These are phyloP conservation scores for Apodospora peruviana DNA, from an alignment of 495 filamentous ascomycete genomes.

Conservation along the genomic window DNA sequence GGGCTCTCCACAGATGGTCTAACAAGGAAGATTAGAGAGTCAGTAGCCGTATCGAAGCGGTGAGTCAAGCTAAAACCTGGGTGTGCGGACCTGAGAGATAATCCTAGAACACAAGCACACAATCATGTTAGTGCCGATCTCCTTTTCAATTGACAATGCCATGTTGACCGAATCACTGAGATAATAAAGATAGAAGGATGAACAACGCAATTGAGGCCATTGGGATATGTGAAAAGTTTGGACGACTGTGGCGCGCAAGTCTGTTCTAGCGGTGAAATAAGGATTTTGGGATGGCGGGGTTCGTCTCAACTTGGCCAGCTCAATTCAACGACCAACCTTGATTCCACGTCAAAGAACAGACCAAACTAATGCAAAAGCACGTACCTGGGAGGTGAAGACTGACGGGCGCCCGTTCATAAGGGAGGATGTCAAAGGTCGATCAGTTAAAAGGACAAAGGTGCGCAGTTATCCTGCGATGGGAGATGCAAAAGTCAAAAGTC, in stretches of 20 bases:
- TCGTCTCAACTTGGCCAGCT: background rate
- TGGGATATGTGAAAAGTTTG: background rate
- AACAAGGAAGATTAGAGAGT: slow-evolving; percentile 17
- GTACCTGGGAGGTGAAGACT: slow-evolving; percentile 95
- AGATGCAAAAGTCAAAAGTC: slow-evolving; percentile 1
- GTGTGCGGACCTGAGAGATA: slow-evolving; percentile 79
- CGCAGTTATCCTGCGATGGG: slow-evolving; percentile 8
- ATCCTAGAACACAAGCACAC: slow-evolving; percentile 53
- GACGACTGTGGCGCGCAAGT: background rate
- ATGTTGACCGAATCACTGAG: slow-evolving; percentile 8
- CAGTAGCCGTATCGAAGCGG: slow-evolving; percentile 32
- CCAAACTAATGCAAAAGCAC: background rate
- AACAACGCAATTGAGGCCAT: too few species aligned
- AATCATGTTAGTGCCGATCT: slow-evolving; percentile 30
- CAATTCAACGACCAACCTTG: background rate
- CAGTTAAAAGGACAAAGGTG: slow-evolving; percentile 15
- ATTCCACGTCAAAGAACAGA: background rate
- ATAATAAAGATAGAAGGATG: too few species aligned
- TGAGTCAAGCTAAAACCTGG: slow-evolving; percentile 31
- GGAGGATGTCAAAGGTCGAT: slow-evolving; percentile 41
- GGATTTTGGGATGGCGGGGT: background rate
- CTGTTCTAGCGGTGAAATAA: too few species aligned
- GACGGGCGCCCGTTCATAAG: slow-evolving; percentile 94
- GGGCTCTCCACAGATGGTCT: slow-evolving; percentile 99
- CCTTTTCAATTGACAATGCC: background rate